Conservation (phyloP, 306 rosid species). For the Quercus parvula region DNA sequence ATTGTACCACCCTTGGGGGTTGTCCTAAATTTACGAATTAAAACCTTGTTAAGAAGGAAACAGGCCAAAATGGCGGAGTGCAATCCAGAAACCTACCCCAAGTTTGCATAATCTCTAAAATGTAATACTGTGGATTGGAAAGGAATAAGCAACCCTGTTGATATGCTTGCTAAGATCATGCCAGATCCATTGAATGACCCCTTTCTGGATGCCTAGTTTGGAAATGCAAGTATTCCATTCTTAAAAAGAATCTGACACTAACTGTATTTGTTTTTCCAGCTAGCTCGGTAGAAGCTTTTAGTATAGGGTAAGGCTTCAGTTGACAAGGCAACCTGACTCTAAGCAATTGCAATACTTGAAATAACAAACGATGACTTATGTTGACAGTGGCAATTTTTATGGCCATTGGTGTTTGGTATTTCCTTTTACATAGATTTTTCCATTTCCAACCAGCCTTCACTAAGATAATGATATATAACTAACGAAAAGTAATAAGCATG, state of each 20-base stretch:
- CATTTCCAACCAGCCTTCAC: neutral
- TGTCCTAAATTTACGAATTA: neutral
- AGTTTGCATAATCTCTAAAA: neutral
- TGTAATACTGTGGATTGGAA: too few relatives aligned
- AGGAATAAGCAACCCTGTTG: neutral
- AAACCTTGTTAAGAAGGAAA: neutral
- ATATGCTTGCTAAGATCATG: neutral
- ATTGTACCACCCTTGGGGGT: too few relatives aligned
- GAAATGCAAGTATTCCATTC: too few relatives aligned
- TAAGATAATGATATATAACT: neutral
- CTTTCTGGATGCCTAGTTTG: neutral
- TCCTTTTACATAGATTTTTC: neutral
- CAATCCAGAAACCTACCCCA: neutral
- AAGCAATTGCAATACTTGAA: too few relatives aligned
- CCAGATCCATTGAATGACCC: neutral
- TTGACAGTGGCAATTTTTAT: neutral
- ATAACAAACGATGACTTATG: neutral
- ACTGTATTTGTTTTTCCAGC: too few relatives aligned
- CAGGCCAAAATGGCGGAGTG: neutral
- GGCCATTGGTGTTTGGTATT: neutral
- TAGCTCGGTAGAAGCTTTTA: too few relatives aligned
- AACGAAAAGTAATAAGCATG: neutral
- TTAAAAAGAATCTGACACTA: too few relatives aligned
- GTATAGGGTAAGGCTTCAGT: too few relatives aligned
- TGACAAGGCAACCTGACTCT: too few relatives aligned